Conservation (phyloP, 306 rosid species). For the Quercus cerris region DNA sequence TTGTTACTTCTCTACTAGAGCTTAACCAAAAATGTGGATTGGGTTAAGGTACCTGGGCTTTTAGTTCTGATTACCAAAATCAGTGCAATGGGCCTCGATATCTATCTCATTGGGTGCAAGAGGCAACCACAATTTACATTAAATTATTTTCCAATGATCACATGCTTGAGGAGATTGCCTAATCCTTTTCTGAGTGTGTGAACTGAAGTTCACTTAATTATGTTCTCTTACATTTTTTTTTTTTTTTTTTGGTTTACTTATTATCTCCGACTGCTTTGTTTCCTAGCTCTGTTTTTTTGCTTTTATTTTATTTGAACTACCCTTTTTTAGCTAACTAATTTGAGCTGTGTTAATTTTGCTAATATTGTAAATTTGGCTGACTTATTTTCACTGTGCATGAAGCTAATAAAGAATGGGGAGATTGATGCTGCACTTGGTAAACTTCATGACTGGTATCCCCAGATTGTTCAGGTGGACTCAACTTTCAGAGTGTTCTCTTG, state of each 20-base stretch:
- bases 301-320: not conserved
- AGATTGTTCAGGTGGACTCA: conserved; percentile 75
- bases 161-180: not conserved
- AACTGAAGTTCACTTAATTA: not conserved
- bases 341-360: not conserved
- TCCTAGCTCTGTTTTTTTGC: not conserved
- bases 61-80: not conserved
- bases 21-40: not conserved
- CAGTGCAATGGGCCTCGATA: not conserved
- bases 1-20: not conserved
- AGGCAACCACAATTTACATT: not conserved
- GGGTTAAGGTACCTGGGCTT: not conserved
- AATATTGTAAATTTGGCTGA: conserved; percentile 19
- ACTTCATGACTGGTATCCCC: conserved; percentile 92
- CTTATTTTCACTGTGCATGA: conserved; percentile 36
- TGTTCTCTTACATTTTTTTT: not conserved
- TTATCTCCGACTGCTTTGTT: not conserved
- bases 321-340: too few species aligned
- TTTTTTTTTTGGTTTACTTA: not conserved
- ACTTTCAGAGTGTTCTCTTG: conserved; percentile 5
- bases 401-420: conserved; percentile 87
- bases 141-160: not conserved
- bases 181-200: not conserved
- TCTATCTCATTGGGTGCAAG: not conserved
- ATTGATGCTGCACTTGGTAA: conserved; percentile 76